Conservation (phyloP, 768 basidiomycete genomes). For the Trichaptum fuscoviolaceum region DNA sequence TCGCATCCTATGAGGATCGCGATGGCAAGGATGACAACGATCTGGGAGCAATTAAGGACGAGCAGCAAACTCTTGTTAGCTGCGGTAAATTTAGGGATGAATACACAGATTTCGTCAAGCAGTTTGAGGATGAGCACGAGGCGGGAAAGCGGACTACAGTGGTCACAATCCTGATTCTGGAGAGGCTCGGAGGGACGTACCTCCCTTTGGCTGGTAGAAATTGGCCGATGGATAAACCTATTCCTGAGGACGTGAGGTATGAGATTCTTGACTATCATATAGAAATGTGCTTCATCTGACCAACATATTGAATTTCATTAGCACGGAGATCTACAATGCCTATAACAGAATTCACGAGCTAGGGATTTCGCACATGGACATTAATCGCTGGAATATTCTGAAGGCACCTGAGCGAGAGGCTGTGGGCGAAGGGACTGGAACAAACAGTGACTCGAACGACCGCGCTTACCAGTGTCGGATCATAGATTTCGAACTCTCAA, state of each 20-base stretch:
- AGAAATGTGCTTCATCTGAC: not conserved
- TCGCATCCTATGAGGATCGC: not conserved
- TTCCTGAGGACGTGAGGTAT: not conserved
- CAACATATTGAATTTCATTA: too few species aligned
- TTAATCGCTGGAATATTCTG: not conserved
- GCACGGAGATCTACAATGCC: too few species aligned
- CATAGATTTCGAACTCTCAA: too few species aligned
- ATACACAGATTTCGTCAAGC: not conserved
- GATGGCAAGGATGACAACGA: not conserved
- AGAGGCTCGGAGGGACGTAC: not conserved
- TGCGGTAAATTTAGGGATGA: not conserved
- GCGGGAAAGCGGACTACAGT: not conserved
- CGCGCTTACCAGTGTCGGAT: too few species aligned
- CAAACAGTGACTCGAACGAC: not conserved
- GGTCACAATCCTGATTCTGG: not conserved
- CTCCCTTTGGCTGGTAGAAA: not conserved
- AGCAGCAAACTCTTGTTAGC: not conserved
- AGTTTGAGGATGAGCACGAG: not conserved
- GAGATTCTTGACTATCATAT: not conserved
- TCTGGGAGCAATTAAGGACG: not conserved
- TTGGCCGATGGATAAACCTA: not conserved
- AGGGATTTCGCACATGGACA: not conserved
- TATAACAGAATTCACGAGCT: not conserved
- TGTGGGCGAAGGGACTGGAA: not conserved
- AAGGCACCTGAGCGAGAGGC: not conserved